phyloP scores from a whole-genome alignment of 495 filamentous ascomycete genomes.

The Hyaloscypha variabilis region DNA sequence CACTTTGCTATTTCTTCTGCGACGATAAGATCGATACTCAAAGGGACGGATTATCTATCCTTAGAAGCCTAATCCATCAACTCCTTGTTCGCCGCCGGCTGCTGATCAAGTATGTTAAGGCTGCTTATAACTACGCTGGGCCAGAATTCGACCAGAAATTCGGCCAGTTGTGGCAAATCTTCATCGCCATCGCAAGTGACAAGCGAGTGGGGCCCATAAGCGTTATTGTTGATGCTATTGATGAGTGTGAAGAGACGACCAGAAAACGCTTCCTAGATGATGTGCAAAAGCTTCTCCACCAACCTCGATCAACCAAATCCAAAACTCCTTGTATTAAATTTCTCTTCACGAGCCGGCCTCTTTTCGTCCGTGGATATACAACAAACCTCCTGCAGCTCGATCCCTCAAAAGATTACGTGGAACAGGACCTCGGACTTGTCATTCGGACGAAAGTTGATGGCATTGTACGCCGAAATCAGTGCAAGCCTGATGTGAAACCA shows the following conservation, averaged over 20 bases:
- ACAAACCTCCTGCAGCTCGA: neutral
- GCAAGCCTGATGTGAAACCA: conserved; percentile 8
- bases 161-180: conserved; percentile 31
- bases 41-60: conserved; percentile 27
- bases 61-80: conserved; percentile 31
- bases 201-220: conserved; percentile 21
- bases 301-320: neutral
- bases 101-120: conserved; percentile 27
- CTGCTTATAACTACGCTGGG: conserved; percentile 24
- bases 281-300: conserved; percentile 13
- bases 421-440: neutral
- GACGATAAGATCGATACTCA: conserved; percentile 33
- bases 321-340: neutral
- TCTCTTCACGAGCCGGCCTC: neutral
- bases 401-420: neutral
- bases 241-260: conserved; percentile 32
- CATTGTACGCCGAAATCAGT: conserved; percentile 16
- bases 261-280: conserved; percentile 21
- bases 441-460: conserved; percentile 14
- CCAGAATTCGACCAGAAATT: conserved; percentile 26
- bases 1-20: conserved; percentile 32
- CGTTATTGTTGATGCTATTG: conserved; percentile 35
- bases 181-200: conserved; percentile 26
- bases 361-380: neutral
- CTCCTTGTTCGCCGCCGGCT: conserved; percentile 19